These are phyloP conservation scores for Aegilops tauschii DNA, from an alignment of 176 grass and related monocot species.

Conservation along the genomic window DNA sequence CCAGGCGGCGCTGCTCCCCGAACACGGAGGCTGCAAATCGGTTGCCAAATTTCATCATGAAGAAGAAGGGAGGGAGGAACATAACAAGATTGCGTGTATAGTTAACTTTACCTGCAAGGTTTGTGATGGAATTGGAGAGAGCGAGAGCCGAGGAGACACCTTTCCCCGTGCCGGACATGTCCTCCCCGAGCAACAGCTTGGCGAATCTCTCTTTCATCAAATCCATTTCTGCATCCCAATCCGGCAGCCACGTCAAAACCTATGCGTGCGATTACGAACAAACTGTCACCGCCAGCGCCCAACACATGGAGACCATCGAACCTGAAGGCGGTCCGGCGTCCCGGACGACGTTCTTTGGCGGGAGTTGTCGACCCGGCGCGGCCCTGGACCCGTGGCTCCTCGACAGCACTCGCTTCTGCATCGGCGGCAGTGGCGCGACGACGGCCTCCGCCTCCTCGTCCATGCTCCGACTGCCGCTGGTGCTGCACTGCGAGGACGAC, in stretches of 20 bases:
- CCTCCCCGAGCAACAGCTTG: conserved; percentile 81
- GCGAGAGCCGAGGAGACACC: conserved; percentile 80
- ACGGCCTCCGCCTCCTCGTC: background rate
- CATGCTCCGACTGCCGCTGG: conserved; percentile 11
- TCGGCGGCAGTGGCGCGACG: background rate
- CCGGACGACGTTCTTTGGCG: background rate
- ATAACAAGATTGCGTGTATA: background rate
- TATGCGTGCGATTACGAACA: background rate
- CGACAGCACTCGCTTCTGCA: conserved; percentile 30
- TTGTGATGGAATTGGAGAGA: conserved; percentile 81
- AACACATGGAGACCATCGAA: background rate
- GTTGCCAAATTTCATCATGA: background rate
- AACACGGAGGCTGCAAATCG: conserved; percentile 65
- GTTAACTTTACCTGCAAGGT: conserved; percentile 56
- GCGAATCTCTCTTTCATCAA: conserved; percentile 70
- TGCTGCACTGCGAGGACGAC: background rate
- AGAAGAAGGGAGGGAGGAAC: background rate
- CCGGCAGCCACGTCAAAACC: background rate
- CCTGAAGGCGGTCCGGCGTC: conserved; percentile 23
- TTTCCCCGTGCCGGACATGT: conserved; percentile 80
- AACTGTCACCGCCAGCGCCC: background rate
- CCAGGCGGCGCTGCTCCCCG: conserved; percentile 73
- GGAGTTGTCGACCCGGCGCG: background rate
- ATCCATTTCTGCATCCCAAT: conserved; percentile 49
- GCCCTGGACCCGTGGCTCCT: conserved; percentile 39